phyloP scores from a whole-genome alignment of 2,329 filamentous ascomycete genomes.

The Scedosporium apiospermum region DNA sequence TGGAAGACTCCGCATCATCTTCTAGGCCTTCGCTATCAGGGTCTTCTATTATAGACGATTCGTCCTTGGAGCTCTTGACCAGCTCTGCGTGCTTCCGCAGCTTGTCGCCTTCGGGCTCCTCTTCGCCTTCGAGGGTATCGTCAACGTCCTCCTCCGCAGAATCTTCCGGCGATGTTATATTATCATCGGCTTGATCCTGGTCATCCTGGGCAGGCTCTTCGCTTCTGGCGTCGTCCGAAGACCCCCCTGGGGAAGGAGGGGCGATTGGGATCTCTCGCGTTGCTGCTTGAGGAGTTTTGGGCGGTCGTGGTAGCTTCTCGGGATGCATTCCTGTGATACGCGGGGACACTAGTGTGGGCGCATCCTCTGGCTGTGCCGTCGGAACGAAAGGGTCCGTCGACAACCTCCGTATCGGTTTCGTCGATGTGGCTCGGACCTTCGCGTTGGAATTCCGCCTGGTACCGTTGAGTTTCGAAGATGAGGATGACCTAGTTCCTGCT shows the following conservation, averaged over 20 bases:
- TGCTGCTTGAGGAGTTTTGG: constrained; percentile 14
- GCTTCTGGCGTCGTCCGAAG: constrained; percentile 2
- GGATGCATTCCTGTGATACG: constrained; percentile 19
- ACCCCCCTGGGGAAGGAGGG: constrained; percentile 1
- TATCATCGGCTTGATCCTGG: background rate
- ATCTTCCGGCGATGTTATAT: background rate
- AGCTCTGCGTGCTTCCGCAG: background rate
- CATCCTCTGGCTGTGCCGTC: constrained; percentile 17
- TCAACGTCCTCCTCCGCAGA: constrained; percentile 11
- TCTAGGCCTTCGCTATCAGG: background rate
- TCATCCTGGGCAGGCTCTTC: background rate
- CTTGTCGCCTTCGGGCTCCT: constrained; percentile 6
- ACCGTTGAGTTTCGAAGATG: background rate
- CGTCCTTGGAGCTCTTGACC: background rate
- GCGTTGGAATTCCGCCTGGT: constrained; percentile 14
- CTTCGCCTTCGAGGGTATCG: constrained; percentile 12
- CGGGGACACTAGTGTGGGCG: constrained; percentile 19
- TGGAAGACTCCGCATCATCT: background rate
- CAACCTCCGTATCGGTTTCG: constrained; percentile 19
- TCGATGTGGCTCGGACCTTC: constrained; percentile 12
- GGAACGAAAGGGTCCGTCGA: constrained; percentile 22
- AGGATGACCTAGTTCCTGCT: background rate
- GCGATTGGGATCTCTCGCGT: background rate
- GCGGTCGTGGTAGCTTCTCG: constrained; percentile 24
- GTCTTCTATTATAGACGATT: background rate